A percentile compares a stretch with the other conserved stretches of the same genome.
Conservation (phyloP, 2,329 filamentous ascomycete genomes). For the Endothia cerciana region DNA sequence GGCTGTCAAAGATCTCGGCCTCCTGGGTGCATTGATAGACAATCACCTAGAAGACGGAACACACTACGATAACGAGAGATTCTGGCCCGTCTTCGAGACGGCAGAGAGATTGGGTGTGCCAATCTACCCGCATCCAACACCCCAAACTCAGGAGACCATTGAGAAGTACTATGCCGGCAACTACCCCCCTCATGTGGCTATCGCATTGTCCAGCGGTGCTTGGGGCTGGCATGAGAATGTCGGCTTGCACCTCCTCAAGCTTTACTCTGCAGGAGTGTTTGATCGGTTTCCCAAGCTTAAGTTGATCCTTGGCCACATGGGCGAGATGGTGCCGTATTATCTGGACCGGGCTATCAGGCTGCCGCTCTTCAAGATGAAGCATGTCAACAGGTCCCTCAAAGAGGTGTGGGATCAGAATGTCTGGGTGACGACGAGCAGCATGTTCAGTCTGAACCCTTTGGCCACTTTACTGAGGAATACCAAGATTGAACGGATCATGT, state of each 20-base stretch:
- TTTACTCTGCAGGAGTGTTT: slow-evolving; percentile 59
- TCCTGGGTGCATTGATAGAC: slow-evolving; percentile 23
- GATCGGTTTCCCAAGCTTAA: slow-evolving; percentile 58
- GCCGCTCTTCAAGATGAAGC: slow-evolving; percentile 36
- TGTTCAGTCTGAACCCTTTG: slow-evolving; percentile 13
- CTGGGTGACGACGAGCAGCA: slow-evolving; percentile 19
- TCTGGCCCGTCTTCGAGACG: slow-evolving; percentile 15
- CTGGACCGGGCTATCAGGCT: slow-evolving; percentile 48
- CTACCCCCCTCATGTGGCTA: slow-evolving; percentile 34
- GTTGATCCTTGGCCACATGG: slow-evolving; percentile 57
- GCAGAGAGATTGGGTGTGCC: slow-evolving; percentile 21
- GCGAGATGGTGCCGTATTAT: slow-evolving; percentile 58
- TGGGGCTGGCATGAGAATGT: slow-evolving; percentile 57
- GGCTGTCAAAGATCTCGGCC: slow-evolving; percentile 43
- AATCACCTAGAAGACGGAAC: slow-evolving; percentile 35
- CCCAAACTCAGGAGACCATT: slow-evolving; percentile 36
- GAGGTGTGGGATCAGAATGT: slow-evolving; percentile 17
- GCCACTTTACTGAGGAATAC: slow-evolving; percentile 7
- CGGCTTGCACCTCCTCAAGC: slow-evolving; percentile 50
- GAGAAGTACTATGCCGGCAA: slow-evolving; percentile 33
- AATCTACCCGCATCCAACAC: slow-evolving; percentile 20
- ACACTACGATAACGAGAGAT: slow-evolving; percentile 20
- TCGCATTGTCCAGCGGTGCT: slow-evolving; percentile 44
- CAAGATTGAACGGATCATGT: slow-evolving; percentile 7
- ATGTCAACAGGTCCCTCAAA: slow-evolving; percentile 6